Conservation (phyloP, 148 eudicot species). For the Polygonum maritimum region DNA sequence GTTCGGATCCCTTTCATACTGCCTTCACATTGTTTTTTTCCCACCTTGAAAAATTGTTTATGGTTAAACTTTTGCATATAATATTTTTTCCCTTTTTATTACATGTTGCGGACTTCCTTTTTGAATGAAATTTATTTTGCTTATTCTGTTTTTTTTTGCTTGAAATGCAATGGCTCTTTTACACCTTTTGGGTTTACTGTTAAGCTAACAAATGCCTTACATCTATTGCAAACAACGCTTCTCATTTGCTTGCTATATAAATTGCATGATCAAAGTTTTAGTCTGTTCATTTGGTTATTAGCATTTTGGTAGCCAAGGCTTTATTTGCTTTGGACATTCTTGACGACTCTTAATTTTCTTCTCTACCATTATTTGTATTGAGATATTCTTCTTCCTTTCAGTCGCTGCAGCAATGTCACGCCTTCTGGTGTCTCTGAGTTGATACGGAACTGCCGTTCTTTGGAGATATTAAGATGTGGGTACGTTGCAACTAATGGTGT, state of each 20-base stretch:
- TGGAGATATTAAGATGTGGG: constrained; percentile 95
- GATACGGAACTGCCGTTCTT: constrained; percentile 50
- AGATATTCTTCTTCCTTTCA: constrained; percentile 20
- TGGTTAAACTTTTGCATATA: too few species aligned
- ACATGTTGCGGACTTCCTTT: too few species aligned
- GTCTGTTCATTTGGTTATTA: background rate
- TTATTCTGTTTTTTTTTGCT: too few species aligned
- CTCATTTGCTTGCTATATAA: background rate
- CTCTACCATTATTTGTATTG: background rate
- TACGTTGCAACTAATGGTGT: constrained; percentile 22
- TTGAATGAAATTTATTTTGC: too few species aligned
- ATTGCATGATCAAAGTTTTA: background rate
- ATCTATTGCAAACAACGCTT: background rate
- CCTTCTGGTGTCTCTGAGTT: constrained; percentile 56
- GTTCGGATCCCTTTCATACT: too few species aligned
- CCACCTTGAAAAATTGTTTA: too few species aligned
- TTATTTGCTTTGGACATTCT: background rate
- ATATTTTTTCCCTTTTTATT: too few species aligned
- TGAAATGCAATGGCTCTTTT: too few species aligned
- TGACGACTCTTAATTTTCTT: background rate
- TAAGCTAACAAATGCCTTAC: too few species aligned
- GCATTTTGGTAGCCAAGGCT: background rate
- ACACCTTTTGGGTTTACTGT: too few species aligned
- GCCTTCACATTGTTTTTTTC: too few species aligned
- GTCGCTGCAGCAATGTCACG: constrained; percentile 73